Percentiles rank a stretch among this genome's conserved stretches.
phyloP scores from a whole-genome alignment of 1,284 basidiomycete genomes.

The Ganoderma meredithae region DNA sequence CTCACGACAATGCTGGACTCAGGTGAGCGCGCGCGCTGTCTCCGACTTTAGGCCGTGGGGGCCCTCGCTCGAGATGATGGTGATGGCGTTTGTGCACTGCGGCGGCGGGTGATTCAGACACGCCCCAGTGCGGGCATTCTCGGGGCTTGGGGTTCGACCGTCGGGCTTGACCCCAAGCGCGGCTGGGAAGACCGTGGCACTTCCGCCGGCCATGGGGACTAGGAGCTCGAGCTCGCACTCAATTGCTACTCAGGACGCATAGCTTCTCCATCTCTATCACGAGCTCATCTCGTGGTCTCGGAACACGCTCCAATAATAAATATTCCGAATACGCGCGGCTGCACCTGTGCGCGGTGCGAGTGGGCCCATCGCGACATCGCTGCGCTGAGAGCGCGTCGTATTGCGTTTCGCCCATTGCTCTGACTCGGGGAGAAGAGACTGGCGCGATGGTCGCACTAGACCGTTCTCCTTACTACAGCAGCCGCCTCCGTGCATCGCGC shows the following conservation, averaged over 20 bases:
- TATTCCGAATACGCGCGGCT: not conserved
- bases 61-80: not conserved
- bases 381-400: not conserved
- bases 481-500: not conserved
- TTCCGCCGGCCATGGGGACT: not conserved
- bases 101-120: not conserved
- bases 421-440: not conserved
- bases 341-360: not conserved
- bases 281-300: not conserved
- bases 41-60: not conserved
- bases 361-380: not conserved
- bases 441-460: not conserved
- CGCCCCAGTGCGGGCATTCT: not conserved
- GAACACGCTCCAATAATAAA: not conserved
- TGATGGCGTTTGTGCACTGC: not conserved
- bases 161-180: not conserved
- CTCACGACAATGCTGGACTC: not conserved
- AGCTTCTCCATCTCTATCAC: not conserved
- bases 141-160: not conserved
- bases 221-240: not conserved
- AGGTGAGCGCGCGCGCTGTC: slow-evolving; percentile 2
- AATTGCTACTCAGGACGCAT: not conserved
- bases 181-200: not conserved
- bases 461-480: not conserved
- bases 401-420: not conserved